A percentile compares a stretch with the other conserved stretches of the same genome.
Conservation (phyloP, 108 stramenopile genomes). For the Ochromonas danica region DNA sequence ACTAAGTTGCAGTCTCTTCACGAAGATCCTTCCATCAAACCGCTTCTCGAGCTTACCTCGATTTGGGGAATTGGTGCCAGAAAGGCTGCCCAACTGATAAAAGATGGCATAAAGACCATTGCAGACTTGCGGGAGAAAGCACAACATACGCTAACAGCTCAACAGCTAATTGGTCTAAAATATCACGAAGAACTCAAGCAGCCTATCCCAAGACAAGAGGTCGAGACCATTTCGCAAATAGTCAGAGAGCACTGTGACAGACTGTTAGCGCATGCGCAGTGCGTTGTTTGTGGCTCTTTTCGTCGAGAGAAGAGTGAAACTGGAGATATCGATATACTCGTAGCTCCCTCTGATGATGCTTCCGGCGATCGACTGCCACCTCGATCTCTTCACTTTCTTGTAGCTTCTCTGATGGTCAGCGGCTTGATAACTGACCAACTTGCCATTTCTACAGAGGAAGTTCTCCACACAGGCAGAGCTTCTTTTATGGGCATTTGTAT, state of each 20-base stretch:
- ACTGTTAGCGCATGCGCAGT: too few relatives aligned
- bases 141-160: neutral
- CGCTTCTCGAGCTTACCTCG: neutral
- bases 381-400: too few relatives aligned
- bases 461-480: too few relatives aligned
- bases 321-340: constrained; percentile 51
- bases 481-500: constrained; percentile 39
- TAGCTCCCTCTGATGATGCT: constrained; percentile 21
- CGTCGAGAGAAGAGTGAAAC: constrained; percentile 42
- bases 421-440: constrained; percentile 20
- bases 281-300: constrained; percentile 43
- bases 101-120: neutral
- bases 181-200: constrained; percentile 4
- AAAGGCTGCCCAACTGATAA: constrained; percentile 26
- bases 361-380: too few relatives aligned
- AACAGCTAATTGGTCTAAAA: neutral
- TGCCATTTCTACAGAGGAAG: too few relatives aligned
- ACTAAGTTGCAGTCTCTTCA: neutral
- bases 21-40: neutral
- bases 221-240: neutral
- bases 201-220: neutral
- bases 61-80: constrained; percentile 35
- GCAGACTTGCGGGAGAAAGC: neutral
- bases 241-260: constrained; percentile 12
- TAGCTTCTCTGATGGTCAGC: too few relatives aligned